Conservation (phyloP, 208 protist genomes). For the Leishmania braziliensis region DNA sequence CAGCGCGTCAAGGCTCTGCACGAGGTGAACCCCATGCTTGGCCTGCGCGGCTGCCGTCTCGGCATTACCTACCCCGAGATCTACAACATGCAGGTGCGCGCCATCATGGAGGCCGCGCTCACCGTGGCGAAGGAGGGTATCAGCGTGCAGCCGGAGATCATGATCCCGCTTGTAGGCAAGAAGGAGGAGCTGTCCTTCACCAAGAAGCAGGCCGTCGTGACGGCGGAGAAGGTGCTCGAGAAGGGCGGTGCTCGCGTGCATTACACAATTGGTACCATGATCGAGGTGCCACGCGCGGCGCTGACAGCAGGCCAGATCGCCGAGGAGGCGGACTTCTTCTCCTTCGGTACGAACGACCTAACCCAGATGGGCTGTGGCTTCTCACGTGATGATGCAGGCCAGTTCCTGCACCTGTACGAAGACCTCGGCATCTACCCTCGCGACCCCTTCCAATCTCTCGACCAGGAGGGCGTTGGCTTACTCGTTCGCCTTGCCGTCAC, state of each 20-base stretch:
- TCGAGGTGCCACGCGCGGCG: slow-evolving; percentile 90
- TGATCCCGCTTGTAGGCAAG: slow-evolving; percentile 93
- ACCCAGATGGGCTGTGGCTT: slow-evolving; percentile 97
- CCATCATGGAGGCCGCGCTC: slow-evolving; percentile 93
- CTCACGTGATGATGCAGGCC: slow-evolving; percentile 94
- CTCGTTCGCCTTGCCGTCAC: slow-evolving; percentile 89
- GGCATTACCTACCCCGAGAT: slow-evolving; percentile 95
- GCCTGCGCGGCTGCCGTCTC: slow-evolving; percentile 93
- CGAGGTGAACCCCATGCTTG: slow-evolving; percentile 97
- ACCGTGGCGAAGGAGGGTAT: slow-evolving; percentile 59
- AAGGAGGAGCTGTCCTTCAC: slow-evolving; percentile 86
- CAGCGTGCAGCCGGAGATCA: slow-evolving; percentile 85
- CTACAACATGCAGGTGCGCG: slow-evolving; percentile 94
- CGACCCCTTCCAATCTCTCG: slow-evolving; percentile 95
- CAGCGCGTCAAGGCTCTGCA: slow-evolving; percentile 81
- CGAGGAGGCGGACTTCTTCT: slow-evolving; percentile 94
- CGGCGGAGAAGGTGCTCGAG: slow-evolving; percentile 65
- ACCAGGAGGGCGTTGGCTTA: slow-evolving; percentile 93
- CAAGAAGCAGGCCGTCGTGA: slow-evolving; percentile 65
- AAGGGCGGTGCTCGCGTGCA: slow-evolving; percentile 45
- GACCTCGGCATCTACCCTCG: slow-evolving; percentile 89
- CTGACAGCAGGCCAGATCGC: slow-evolving; percentile 92
- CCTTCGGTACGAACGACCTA: slow-evolving; percentile 97
- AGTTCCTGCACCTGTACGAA: slow-evolving; percentile 94
- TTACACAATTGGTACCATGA: slow-evolving; percentile 94